These are phyloP conservation scores for Phytomonas sp. DNA, from an alignment of 208 protist genomes.

Conservation along the genomic window DNA sequence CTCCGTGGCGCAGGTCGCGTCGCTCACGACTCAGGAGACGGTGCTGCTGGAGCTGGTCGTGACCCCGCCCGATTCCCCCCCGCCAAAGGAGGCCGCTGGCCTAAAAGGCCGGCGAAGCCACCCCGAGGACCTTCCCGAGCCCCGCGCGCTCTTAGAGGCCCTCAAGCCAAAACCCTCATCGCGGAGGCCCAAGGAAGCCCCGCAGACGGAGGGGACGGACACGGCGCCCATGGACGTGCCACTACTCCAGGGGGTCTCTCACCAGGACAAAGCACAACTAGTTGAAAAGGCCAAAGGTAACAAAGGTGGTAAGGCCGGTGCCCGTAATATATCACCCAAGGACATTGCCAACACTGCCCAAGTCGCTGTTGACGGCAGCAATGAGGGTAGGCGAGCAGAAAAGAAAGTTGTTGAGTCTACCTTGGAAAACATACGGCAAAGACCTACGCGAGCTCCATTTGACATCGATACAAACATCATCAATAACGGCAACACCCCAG, in stretches of 20 bases:
- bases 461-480: neutral
- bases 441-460: too few species aligned
- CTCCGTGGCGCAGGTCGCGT: slow-evolving; percentile 27
- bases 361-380: too few species aligned
- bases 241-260: too few species aligned
- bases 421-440: too few species aligned
- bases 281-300: too few species aligned
- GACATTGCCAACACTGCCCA: too few species aligned
- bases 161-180: neutral
- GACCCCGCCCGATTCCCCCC: slow-evolving; percentile 15
- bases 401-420: too few species aligned
- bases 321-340: too few species aligned
- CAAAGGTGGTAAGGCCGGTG: too few species aligned
- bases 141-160: neutral
- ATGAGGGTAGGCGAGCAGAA: too few species aligned
- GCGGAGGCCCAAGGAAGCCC: neutral
- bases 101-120: neutral
- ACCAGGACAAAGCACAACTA: too few species aligned
- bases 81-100: neutral
- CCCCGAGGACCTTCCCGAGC: neutral
- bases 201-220: slow-evolving; percentile 5
- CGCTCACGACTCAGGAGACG: slow-evolving; percentile 34
- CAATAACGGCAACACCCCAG: neutral
- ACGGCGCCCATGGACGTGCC: too few species aligned
- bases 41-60: slow-evolving; percentile 57